Evolutionary conservation across 805 yeast genomes (phyloP).

Genomic region (Vanderwaltozyma yarrowii): DNA sequence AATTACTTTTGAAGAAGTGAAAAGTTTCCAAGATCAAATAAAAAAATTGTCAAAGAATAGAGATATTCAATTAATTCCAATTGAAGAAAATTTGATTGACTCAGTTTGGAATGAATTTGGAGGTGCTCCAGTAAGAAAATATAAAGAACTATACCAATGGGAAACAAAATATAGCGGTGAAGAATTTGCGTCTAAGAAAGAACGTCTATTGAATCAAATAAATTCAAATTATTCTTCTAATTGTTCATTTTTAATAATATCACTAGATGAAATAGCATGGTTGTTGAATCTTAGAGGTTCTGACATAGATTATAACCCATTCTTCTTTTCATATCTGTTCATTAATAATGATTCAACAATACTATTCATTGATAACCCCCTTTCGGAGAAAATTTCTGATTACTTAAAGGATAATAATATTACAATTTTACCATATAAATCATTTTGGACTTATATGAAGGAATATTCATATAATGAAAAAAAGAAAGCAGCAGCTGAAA

Average conservation of each 20-base stretch:
- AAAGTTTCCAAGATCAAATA: background rate
- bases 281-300: constrained; percentile 70
- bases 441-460: constrained; percentile 44
- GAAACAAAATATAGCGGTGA: constrained; percentile 55
- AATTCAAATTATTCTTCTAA: constrained; percentile 12
- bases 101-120: constrained; percentile 61
- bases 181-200: constrained; percentile 45
- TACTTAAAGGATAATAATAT: constrained; percentile 38
- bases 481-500: too few relatives aligned
- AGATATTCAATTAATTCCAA: constrained; percentile 37
- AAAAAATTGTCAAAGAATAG: constrained; percentile 19
- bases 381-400: constrained; percentile 27
- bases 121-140: constrained; percentile 41
- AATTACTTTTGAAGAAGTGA: constrained; percentile 36
- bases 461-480: constrained; percentile 1
- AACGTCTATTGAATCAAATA: constrained; percentile 33
- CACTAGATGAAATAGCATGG: constrained; percentile 85
- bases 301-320: constrained; percentile 80
- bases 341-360: constrained; percentile 34
- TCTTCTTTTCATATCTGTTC: constrained; percentile 56
- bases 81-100: constrained; percentile 55
- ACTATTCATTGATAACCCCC: constrained; percentile 44
- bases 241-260: constrained; percentile 23
- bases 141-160: constrained; percentile 38
- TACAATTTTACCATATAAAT: constrained; percentile 40